Base-by-base conservation (phyloP, 257 asterid species). In the Solanum pinnatisectum region DNA sequence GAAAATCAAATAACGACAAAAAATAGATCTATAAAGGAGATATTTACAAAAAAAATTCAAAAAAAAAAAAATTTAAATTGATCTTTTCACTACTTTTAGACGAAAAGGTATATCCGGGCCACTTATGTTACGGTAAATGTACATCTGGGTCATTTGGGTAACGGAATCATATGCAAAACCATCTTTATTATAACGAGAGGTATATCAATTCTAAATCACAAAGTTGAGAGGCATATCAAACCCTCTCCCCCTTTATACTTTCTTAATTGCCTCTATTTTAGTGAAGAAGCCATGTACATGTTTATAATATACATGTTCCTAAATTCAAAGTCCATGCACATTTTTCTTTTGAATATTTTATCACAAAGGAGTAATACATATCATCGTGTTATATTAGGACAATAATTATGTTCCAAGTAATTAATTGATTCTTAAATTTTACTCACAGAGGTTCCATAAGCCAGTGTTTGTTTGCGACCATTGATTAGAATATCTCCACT, bases 401-500 rank as follows among this genome's bases (percentile, higher is more conserved):
- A 56, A 56, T 22, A 22, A 59, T 59, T 60, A 52, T 52, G 63
- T 52, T 52, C 65, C 25, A 56, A 56, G 60, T 49, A 49, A 49
- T 6, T 52, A 52, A 16, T 52, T 52, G 10, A 52, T 52, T 52
- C 25, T 59, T 59, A n/a, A 63, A 63, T 14, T 7, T 72, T 4
- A 73, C 81, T 71, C 5, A 89, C 91, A 10, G 44, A 89, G 4
- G 89, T 22, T 67, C 91, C 91, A 82, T 78, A 87, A 0, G 87
- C 87, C 42, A 89, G 78, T 12, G 87, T 44, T 36, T 89, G 91
- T 87, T 23, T 60, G 4, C 87, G 84, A 4, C 91, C 91, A 83
- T 89, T 89, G 35, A 86, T 56, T 6, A 89, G 87, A 81, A 89
- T 86, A 23, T 89, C 89, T 18, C 91, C 91, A 1, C 39, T 89